These are phyloP conservation scores for Aspergillus brunneoviolaceus DNA, from an alignment of 2,329 filamentous ascomycete genomes.

Conservation along the genomic window DNA sequence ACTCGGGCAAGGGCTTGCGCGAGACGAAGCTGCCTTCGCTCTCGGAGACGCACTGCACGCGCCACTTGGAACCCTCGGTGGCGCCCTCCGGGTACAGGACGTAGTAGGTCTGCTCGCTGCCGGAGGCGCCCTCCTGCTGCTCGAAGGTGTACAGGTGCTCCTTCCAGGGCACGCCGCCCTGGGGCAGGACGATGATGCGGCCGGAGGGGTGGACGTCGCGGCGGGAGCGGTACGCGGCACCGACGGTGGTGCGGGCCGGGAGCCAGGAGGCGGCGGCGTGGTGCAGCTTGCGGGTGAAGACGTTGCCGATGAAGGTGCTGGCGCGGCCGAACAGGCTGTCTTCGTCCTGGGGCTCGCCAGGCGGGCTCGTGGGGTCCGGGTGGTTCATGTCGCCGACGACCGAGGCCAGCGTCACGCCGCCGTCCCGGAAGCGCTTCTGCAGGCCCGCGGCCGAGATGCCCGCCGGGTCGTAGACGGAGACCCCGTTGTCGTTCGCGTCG, in stretches of 20 bases:
- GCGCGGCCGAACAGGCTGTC: constrained; percentile 77
- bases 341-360: constrained; percentile 68
- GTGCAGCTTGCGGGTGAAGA: constrained; percentile 78
- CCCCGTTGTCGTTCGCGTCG: constrained; percentile 96
- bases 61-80: constrained; percentile 77
- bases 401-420: constrained; percentile 79
- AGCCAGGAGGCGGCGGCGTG: constrained; percentile 78
- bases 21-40: constrained; percentile 85
- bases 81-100: constrained; percentile 88
- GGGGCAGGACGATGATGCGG: constrained; percentile 77
- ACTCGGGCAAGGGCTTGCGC: constrained; percentile 84
- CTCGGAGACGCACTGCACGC: constrained; percentile 87
- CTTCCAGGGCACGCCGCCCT: constrained; percentile 83
- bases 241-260: constrained; percentile 78
- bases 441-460: constrained; percentile 69
- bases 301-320: constrained; percentile 80
- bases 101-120: constrained; percentile 68
- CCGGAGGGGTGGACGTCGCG: constrained; percentile 68
- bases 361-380: constrained; percentile 52
- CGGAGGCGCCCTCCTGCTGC: constrained; percentile 49
- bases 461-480: constrained; percentile 74
- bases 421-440: constrained; percentile 78
- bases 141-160: constrained; percentile 93
- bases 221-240: constrained; percentile 70
- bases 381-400: constrained; percentile 79